Percentiles rank a stretch among this genome's conserved stretches.
Evolutionary conservation across 2,329 filamentous ascomycete genomes (phyloP).

Genomic region (Cercospora canescens): DNA sequence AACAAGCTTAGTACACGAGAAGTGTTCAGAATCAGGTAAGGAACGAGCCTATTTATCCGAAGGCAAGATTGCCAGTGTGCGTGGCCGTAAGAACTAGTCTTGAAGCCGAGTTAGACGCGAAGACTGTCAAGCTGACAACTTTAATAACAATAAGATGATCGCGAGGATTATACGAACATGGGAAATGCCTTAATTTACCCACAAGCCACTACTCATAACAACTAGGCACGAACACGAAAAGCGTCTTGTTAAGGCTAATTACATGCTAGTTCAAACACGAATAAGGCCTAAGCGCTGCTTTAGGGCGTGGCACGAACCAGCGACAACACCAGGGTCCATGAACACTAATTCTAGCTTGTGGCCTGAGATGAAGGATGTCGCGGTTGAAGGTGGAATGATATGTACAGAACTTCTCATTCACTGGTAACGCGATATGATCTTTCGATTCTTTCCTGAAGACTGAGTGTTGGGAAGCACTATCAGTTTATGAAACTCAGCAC

Average conservation of each 20-base stretch:
- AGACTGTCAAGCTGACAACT: no score
- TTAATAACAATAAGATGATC: no score
- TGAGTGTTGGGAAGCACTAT: neutral
- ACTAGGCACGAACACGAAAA: neutral
- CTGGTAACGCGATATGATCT: neutral
- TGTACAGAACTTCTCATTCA: neutral
- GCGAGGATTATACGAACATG: neutral
- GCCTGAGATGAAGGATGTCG: neutral
- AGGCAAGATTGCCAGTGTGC: no score
- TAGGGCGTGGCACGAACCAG: neutral
- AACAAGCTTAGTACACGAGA: neutral
- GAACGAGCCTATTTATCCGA: no score
- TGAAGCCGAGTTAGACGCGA: no score
- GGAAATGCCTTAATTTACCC: neutral
- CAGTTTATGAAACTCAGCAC: neutral
- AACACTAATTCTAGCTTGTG: neutral
- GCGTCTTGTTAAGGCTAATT: neutral
- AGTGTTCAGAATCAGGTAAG: no score
- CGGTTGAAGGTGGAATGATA: neutral
- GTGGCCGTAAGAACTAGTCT: no score
- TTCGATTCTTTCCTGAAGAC: neutral
- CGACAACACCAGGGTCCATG: neutral
- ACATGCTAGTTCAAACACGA: neutral
- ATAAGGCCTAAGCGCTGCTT: neutral
- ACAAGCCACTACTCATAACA: neutral